Conservation (phyloP, 768 basidiomycete species). For the Hygrophoropsis aurantiaca region DNA sequence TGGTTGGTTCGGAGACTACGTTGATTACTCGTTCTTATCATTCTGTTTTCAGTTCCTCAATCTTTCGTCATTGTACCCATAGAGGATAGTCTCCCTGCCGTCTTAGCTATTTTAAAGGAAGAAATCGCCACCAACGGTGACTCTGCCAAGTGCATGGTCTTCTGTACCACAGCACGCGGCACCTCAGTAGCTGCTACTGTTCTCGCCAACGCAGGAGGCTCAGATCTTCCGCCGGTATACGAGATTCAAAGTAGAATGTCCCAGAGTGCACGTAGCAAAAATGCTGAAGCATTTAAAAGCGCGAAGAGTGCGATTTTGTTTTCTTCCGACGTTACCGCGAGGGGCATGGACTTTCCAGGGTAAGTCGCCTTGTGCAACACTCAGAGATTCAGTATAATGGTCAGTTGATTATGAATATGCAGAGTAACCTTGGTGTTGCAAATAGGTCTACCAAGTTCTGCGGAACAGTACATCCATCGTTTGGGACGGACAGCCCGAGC, state of each 20-base stretch:
- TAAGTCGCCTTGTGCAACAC: too few relatives aligned
- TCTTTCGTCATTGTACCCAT: slow-evolving; percentile 42
- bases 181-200: slow-evolving; percentile 41
- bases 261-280: slow-evolving; percentile 47
- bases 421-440: slow-evolving; percentile 63
- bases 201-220: slow-evolving; percentile 28
- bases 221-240: slow-evolving; percentile 37
- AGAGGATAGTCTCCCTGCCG: slow-evolving; percentile 39
- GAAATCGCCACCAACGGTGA: slow-evolving; percentile 29
- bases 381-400: not conserved
- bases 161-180: slow-evolving; percentile 67
- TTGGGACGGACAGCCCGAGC: slow-evolving; percentile 79
- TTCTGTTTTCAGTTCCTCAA: slow-evolving; percentile 43
- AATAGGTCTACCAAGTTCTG: slow-evolving; percentile 62
- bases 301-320: slow-evolving; percentile 45
- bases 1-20: slow-evolving; percentile 31
- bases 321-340: slow-evolving; percentile 58
- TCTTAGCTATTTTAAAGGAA: slow-evolving; percentile 38
- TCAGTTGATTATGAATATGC: not conserved
- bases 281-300: slow-evolving; percentile 48
- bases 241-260: slow-evolving; percentile 61
- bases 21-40: not conserved
- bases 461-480: slow-evolving; percentile 79
- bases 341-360: slow-evolving; percentile 71
- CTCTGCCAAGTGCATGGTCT: slow-evolving; percentile 51